These are phyloP conservation scores for Russula griseocarnosa DNA, from an alignment of 768 basidiomycete genomes.

Conservation along the genomic window DNA sequence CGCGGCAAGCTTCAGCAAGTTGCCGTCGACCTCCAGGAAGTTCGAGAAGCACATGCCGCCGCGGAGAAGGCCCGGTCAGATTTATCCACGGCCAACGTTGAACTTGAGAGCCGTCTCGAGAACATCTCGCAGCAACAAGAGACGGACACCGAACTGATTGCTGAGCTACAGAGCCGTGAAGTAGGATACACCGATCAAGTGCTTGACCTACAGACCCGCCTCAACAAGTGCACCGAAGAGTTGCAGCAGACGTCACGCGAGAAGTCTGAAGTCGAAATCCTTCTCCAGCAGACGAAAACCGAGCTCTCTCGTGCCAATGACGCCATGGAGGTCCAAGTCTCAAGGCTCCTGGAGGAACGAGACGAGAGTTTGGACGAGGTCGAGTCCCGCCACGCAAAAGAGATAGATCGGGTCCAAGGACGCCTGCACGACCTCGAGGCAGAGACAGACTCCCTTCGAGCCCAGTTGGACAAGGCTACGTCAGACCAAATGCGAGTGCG, in stretches of 20 bases:
- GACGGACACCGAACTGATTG: conserved; percentile 1
- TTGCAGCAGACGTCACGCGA: conserved; percentile 8
- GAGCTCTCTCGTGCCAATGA: conserved; percentile 10
- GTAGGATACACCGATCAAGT: background rate
- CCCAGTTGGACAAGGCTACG: conserved; percentile 21
- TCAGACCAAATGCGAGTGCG: conserved; percentile 8
- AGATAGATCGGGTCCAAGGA: conserved; percentile 22
- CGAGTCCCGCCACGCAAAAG: conserved; percentile 29
- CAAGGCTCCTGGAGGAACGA: conserved; percentile 30
- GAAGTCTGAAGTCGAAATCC: conserved; percentile 18
- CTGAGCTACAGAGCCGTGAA: conserved; percentile 13
- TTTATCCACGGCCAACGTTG: conserved; percentile 14
- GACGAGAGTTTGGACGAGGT: conserved; percentile 30
- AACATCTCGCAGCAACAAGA: conserved; percentile 11
- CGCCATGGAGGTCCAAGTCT: conserved; percentile 11
- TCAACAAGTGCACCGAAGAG: conserved; percentile 14
- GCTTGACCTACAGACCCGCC: conserved; percentile 18
- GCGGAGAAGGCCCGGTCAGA: conserved; percentile 37
- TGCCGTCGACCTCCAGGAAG: conserved; percentile 27
- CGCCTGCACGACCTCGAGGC: conserved; percentile 22
- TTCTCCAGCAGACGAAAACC: conserved; percentile 2
- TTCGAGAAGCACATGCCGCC: conserved; percentile 18
- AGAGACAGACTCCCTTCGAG: conserved; percentile 16
- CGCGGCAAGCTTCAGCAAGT: conserved; percentile 28
- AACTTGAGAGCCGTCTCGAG: conserved; percentile 24